phyloP scores from a whole-genome alignment of 352 stramenopile genomes.

The Globisporangium sylvaticum region DNA sequence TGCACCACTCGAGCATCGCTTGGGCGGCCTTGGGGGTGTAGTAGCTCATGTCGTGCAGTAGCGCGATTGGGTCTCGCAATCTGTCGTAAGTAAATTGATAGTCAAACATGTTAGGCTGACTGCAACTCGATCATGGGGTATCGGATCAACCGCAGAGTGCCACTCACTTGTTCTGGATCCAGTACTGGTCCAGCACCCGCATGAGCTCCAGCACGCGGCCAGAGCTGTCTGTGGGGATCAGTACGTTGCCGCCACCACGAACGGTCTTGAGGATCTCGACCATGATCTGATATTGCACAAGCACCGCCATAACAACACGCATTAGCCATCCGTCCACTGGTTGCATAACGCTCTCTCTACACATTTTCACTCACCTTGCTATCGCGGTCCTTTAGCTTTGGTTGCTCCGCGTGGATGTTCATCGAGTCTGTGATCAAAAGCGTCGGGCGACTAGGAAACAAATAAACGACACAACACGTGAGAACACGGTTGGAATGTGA shows the following conservation, averaged over 20 bases:
- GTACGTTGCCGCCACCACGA: slow-evolving; percentile 91
- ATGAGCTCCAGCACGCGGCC: slow-evolving; percentile 95
- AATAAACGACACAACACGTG: background rate
- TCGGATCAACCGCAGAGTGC: background rate
- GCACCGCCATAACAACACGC: slow-evolving; percentile 10
- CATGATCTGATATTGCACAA: slow-evolving; percentile 64
- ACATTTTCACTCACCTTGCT: slow-evolving; percentile 50
- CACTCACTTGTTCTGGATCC: slow-evolving; percentile 91
- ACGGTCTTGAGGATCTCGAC: slow-evolving; percentile 92
- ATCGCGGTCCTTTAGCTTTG: slow-evolving; percentile 86
- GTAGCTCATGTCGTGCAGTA: slow-evolving; percentile 89
- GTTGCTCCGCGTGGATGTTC: slow-evolving; percentile 79
- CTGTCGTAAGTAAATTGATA: slow-evolving; percentile 25
- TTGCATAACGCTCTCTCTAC: background rate
- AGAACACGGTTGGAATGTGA: background rate
- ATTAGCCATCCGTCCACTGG: background rate
- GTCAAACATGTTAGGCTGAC: background rate
- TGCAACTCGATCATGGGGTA: background rate
- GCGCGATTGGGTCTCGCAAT: slow-evolving; percentile 76
- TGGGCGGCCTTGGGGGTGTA: slow-evolving; percentile 86
- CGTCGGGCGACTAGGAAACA: slow-evolving; percentile 57
- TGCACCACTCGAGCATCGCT: slow-evolving; percentile 89
- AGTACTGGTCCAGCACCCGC: slow-evolving; percentile 93
- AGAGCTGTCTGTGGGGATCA: slow-evolving; percentile 93
- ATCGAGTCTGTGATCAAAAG: slow-evolving; percentile 89